Evolutionary conservation across 805 yeast species (phyloP), one percentile per base, ranked within the genome.

Genomic region (Metschnikowia vanudenii): DNA sequence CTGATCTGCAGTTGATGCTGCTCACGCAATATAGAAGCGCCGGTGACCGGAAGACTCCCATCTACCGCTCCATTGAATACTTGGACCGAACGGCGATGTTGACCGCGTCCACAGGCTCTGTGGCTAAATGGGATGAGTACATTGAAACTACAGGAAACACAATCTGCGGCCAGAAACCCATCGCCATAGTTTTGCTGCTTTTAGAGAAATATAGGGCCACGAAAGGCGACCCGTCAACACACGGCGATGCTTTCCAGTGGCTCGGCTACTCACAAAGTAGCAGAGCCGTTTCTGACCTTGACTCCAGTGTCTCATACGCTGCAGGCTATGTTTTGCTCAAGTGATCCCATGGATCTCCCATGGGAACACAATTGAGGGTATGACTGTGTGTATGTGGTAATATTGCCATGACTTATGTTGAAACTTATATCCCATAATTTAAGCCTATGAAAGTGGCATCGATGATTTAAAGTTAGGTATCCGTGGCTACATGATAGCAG

Each of bases 271-370:
- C 84, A 0, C 97, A 92, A 65, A 86, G 96, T 60, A 78, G 81
- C 40, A 59, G 63, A 10, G 92, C 75, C 1, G 53, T 55, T 0
- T 58, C 61, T 14, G 54, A 68, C 1, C 46, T 56, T 24, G 96
- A 90, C 36, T 82, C 86, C 52, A 86, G 96, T 63, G 98, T 92
- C n/a, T 86, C 96, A 49, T 92, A 92, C 64, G 96, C 92, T 1
- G 79, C 92, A 38, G 97, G 92, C 0, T 85, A 79, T 58, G 84
- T 59, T 8, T 16, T 34, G 28, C 42, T 50, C 24, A 22, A 30
- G 31, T 44, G 19, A 30, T 28, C n/a, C n/a, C n/a, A n/a, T n/a
- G n/a, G n/a, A n/a, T n/a, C n/a, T n/a, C n/a, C n/a, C n/a, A n/a
- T n/a, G n/a, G n/a, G n/a, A n/a, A n/a, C n/a, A n/a, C n/a, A n/a